Conservation (phyloP, 2,329 filamentous ascomycete genomes). For the Diaporthe longicolla region DNA sequence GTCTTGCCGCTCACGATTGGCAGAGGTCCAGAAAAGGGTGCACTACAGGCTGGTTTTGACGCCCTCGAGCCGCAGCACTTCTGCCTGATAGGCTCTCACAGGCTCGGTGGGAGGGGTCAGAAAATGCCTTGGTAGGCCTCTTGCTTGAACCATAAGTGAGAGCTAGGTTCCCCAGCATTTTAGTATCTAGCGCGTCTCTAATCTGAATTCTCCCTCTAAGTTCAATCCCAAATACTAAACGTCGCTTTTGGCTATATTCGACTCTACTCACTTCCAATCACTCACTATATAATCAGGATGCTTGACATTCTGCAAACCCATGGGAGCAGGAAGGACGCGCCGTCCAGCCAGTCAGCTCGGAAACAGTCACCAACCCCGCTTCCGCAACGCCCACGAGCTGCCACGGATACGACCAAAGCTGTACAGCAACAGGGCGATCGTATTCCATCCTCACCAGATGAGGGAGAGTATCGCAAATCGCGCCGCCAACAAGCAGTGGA, state of each 20-base stretch:
- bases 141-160: not conserved
- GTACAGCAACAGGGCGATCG: not conserved
- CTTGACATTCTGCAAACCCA: not conserved
- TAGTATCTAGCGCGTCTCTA: not conserved
- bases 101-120: not conserved
- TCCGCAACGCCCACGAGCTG: not conserved
- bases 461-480: not conserved
- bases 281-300: not conserved
- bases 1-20: not conserved
- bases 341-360: not conserved
- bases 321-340: not conserved
- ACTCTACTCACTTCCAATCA: too few relatives aligned
- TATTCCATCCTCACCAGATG: not conserved
- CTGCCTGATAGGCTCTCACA: constrained; percentile 1
- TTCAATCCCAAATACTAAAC: not conserved
- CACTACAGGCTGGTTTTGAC: not conserved
- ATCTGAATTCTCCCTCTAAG: not conserved
- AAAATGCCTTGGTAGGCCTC: not conserved
- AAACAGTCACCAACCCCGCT: not conserved
- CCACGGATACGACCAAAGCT: not conserved
- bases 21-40: not conserved
- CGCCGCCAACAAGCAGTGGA: not conserved
- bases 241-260: not conserved
- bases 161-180: not conserved
- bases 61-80: constrained; percentile 4